These are phyloP conservation scores for Arthrobotrys entomopaga DNA, from an alignment of 2,329 filamentous ascomycete species.

Conservation along the genomic window DNA sequence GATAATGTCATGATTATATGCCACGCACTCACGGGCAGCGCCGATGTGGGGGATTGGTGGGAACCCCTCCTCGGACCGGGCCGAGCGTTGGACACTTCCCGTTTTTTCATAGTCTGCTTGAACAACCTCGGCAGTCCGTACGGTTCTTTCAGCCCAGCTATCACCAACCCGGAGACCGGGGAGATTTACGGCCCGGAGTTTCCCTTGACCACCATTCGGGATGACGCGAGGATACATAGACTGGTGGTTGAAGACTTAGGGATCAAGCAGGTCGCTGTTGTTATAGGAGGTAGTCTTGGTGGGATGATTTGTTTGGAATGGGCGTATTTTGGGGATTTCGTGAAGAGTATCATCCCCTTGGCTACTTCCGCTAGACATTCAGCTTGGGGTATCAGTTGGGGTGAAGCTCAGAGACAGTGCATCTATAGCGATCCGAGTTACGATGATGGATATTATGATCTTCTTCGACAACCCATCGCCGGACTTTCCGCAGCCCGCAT, in stretches of 20 bases:
- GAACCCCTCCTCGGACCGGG: slow-evolving; percentile 81
- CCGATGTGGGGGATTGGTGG: slow-evolving; percentile 90
- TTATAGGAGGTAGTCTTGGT: slow-evolving; percentile 84
- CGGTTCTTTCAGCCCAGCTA: slow-evolving; percentile 87
- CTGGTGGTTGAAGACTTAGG: slow-evolving; percentile 82
- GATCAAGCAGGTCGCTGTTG: slow-evolving; percentile 79
- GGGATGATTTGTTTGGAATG: slow-evolving; percentile 93
- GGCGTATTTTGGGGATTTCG: slow-evolving; percentile 88
- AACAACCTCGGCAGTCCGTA: slow-evolving; percentile 88
- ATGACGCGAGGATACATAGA: slow-evolving; percentile 90
- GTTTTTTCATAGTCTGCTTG: slow-evolving; percentile 87
- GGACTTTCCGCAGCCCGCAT: slow-evolving; percentile 94
- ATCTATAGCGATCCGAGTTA: slow-evolving; percentile 99
- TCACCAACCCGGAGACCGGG: slow-evolving; percentile 77
- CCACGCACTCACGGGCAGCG: slow-evolving; percentile 85
- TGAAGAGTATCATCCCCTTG: slow-evolving; percentile 81
- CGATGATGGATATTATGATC: slow-evolving; percentile 91
- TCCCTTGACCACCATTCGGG: slow-evolving; percentile 90
- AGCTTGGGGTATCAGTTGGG: slow-evolving; percentile 92
- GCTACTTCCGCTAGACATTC: slow-evolving; percentile 86
- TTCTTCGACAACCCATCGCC: slow-evolving; percentile 72
- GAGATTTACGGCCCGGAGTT: slow-evolving; percentile 95
- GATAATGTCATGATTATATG: slow-evolving; percentile 81
- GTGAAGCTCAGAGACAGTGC: slow-evolving; percentile 86
- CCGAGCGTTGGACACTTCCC: slow-evolving; percentile 80